A percentile compares a stretch with the other conserved stretches of the same genome.
phyloP scores from a whole-genome alignment of 768 basidiomycete species.

The Leucosporidium creatinivorum region DNA sequence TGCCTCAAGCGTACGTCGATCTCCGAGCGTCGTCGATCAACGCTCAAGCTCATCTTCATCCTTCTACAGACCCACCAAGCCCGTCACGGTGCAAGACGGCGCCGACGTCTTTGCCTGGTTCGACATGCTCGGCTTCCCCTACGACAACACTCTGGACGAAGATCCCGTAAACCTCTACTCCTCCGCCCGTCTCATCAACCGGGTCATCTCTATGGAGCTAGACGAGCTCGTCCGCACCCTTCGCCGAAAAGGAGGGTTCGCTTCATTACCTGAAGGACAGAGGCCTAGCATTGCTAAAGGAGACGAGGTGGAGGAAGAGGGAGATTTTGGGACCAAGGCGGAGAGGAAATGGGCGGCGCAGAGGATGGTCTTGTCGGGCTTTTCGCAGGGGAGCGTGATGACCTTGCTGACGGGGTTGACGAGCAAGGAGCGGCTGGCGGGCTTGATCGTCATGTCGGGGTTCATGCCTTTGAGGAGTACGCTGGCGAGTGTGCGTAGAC shows the following conservation, averaged over 20 bases:
- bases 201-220: slow-evolving; percentile 14
- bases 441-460: slow-evolving; percentile 10
- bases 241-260: neutral
- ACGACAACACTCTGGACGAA: slow-evolving; percentile 13
- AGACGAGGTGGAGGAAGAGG: neutral
- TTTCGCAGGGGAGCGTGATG: slow-evolving; percentile 20
- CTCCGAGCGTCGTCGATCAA: neutral
- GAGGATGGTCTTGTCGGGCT: slow-evolving; percentile 10
- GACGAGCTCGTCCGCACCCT: slow-evolving; percentile 7
- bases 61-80: neutral
- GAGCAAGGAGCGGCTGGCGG: slow-evolving; percentile 8
- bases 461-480: slow-evolving; percentile 14
- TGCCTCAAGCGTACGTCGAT: slow-evolving; percentile 19
- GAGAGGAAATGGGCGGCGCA: slow-evolving; percentile 1
- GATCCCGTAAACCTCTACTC: neutral
- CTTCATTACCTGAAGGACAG: neutral
- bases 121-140: slow-evolving; percentile 25
- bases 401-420: slow-evolving; percentile 12
- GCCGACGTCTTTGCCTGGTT: slow-evolving; percentile 9
- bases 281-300: too few species aligned
- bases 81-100: neutral
- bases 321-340: neutral
- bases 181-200: slow-evolving; percentile 19
- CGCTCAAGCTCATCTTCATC: neutral
- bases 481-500: slow-evolving; percentile 9